Base-by-base conservation (phyloP, 331 rosid genomes). In the Dryas integrifolia region DNA sequence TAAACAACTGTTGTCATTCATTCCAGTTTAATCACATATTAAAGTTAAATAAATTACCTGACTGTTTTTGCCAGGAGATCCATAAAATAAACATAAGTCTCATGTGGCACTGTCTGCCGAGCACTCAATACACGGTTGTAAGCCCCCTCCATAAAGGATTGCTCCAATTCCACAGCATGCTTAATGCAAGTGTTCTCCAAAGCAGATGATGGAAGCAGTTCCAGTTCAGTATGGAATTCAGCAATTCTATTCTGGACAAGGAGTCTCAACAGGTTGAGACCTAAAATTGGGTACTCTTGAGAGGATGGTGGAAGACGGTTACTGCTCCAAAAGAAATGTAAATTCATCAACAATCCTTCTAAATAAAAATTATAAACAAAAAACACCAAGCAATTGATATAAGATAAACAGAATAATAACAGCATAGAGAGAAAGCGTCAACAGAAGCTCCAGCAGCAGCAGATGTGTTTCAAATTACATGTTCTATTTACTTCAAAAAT, bases 91-190 rank as follows among this genome's bases (percentile, higher is more conserved):
- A 72, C 92, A 18, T 89, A 95, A 52, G 97, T 90, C 64, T 95
- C 89, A 67, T 95, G 96, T 2, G 99, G 98, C 57, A 88, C 98
- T 0, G 91, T 88, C 81, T 92, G 97, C 70, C 96, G 85, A 70
- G 99, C 98, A 83, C 87, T 86, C 87, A 95, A 84, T 44, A 95
- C 99, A 30, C 97, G 96, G 58, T 95, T 95, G 86, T 95, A 95
- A 67, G 99, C 99, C 52, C 99, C 98, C 84, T 95, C 99, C 99
- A 95, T 95, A 79, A 95, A 95, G 75, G 99, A 95, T 77, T 95
- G 99, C 84, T 95, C 99, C 85, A 95, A 81, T 88, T 95, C 97
- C 77, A 92, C 99, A 5, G 98, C 98, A 85, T 92, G 93, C 83
- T 88, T 92, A 45, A 95, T 95, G 85, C 97, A 92, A 62, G 90